Conservation (phyloP, 192 early-diverging fungal species). For the Entomortierella lignicola region DNA sequence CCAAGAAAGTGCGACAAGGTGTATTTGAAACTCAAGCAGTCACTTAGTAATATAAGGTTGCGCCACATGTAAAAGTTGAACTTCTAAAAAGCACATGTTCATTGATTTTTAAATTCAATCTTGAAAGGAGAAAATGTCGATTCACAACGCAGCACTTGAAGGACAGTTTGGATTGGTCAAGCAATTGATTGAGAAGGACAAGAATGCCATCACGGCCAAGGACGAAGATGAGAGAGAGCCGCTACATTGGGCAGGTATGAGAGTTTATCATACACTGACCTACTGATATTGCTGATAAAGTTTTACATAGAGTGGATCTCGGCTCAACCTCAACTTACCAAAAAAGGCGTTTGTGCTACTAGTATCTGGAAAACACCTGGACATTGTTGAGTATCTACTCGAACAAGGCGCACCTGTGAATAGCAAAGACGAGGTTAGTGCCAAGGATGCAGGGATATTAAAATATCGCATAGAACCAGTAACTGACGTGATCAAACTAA, state of each 20-base stretch:
- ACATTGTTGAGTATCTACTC: conserved; percentile 76
- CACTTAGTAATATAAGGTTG: too few species aligned
- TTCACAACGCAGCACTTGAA: conserved; percentile 56
- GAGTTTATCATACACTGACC: neutral
- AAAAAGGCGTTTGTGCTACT: neutral
- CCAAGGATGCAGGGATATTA: neutral
- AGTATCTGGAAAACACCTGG: conserved; percentile 75
- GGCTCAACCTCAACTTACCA: neutral
- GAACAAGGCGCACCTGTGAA: conserved; percentile 71
- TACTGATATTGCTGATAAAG: too few species aligned
- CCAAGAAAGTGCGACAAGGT: too few species aligned
- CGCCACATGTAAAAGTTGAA: too few species aligned
- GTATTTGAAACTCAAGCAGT: neutral
- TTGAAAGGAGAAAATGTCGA: conserved; percentile 23
- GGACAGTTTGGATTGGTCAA: conserved; percentile 58
- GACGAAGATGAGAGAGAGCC: conserved; percentile 72
- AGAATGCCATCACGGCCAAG: conserved; percentile 61
- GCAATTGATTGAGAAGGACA: conserved; percentile 65
- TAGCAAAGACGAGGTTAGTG: conserved; percentile 71
- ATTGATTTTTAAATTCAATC: neutral
- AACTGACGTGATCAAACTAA: neutral
- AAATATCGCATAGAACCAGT: neutral
- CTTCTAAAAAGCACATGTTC: too few species aligned
- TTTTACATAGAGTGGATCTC: too few species aligned
- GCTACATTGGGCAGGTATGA: conserved; percentile 64